A percentile compares a stretch with the other conserved stretches of the same genome.
phyloP scores from a whole-genome alignment of 2,329 filamentous ascomycete species.

The Microthyrium microscopicum region DNA sequence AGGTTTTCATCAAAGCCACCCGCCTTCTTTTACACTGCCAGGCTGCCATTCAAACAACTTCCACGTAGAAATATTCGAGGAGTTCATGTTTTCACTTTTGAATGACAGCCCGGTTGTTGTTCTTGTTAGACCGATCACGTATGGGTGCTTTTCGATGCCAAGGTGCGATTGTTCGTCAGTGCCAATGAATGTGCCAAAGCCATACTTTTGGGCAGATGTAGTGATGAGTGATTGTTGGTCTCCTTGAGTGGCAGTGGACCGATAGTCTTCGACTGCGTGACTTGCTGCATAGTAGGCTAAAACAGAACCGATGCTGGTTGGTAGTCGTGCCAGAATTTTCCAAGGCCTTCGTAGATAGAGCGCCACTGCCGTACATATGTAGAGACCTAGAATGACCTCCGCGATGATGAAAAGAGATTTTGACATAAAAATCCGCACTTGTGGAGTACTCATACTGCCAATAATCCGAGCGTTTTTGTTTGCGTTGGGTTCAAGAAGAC shows the following conservation, averaged over 20 bases:
- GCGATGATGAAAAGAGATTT: conserved; percentile 29
- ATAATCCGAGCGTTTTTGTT: not conserved
- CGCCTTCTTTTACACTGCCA: conserved; percentile 4
- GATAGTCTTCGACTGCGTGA: conserved; percentile 22
- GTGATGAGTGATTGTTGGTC: conserved; percentile 11
- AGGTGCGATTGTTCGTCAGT: conserved; percentile 30
- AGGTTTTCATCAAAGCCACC: conserved; percentile 6
- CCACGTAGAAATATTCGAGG: not conserved
- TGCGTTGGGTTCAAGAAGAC: conserved; percentile 18
- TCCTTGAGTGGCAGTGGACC: conserved; percentile 11
- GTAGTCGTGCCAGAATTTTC: conserved; percentile 33
- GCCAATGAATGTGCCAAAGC: conserved; percentile 35
- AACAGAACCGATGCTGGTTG: conserved; percentile 32
- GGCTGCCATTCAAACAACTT: conserved; percentile 2
- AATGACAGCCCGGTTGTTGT: not conserved
- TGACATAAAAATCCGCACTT: conserved; percentile 34
- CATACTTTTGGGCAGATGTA: conserved; percentile 17
- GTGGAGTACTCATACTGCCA: conserved; percentile 8
- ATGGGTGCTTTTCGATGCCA: conserved; percentile 35
- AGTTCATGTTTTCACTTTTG: not conserved
- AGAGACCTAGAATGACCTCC: conserved; percentile 25
- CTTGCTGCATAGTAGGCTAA: conserved; percentile 34
- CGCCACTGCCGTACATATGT: conserved; percentile 25
- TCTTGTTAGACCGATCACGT: conserved; percentile 19
- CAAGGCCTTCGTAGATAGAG: conserved; percentile 28